Evolutionary conservation across 139 green algal species (phyloP).

Genomic region (Deuterostichococcus epilithicus): DNA sequence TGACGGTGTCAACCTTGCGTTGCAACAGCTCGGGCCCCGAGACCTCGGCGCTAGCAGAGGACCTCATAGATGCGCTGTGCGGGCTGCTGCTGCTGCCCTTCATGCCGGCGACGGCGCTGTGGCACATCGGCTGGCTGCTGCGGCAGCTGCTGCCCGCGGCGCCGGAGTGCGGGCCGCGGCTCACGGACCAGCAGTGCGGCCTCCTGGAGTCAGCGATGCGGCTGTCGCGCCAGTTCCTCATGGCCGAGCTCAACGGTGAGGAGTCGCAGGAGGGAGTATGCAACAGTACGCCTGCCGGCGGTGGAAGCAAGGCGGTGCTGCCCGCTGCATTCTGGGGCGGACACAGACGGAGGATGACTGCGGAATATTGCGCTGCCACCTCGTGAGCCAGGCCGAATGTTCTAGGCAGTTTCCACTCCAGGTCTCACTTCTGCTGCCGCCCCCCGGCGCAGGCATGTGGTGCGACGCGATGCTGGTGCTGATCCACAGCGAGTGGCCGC

Average conservation of each 20-base stretch:
- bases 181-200: background rate
- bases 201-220: background rate
- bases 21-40: background rate
- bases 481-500: constrained; percentile 52
- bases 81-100: constrained; percentile 27
- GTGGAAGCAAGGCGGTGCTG: no score
- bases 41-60: constrained; percentile 2
- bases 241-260: background rate
- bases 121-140: constrained; percentile 37
- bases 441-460: constrained; percentile 49
- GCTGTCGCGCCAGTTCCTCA: background rate
- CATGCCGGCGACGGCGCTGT: constrained; percentile 41
- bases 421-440: no score
- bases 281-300: no score
- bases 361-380: no score
- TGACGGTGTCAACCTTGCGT: no score
- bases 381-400: no score
- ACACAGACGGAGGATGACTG: no score
- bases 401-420: no score
- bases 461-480: constrained; percentile 61
- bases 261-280: no score
- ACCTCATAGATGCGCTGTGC: constrained; percentile 38
- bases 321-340: no score
- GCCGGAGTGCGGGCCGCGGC: background rate
- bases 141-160: constrained; percentile 34